These are phyloP conservation scores for Miamiensis avidus DNA, from an alignment of 169 alveolate species.

Conservation along the genomic window DNA sequence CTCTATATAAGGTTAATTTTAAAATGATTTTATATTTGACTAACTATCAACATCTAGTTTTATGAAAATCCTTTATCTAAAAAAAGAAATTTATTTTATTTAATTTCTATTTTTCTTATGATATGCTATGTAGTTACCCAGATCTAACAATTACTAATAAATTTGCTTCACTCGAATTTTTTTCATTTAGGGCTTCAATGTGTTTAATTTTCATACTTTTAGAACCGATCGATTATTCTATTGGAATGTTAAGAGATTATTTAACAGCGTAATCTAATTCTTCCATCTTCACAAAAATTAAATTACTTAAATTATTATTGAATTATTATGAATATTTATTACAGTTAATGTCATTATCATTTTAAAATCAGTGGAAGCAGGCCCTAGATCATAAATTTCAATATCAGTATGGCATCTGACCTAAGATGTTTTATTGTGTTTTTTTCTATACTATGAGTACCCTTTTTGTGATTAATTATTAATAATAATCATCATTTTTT, in stretches of 20 bases:
- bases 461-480: neutral
- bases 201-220: no score
- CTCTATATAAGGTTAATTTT: no score
- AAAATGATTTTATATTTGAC: neutral
- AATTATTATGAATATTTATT: no score
- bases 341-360: neutral
- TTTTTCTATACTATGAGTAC: neutral
- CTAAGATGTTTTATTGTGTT: no score
- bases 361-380: neutral
- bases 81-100: no score
- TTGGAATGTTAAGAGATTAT: neutral
- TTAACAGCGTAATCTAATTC: neutral
- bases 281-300: neutral
- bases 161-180: neutral
- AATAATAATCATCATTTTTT: neutral
- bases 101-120: no score
- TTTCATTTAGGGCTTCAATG: neutral
- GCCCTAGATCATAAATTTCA: neutral
- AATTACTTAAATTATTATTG: neutral
- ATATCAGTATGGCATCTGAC: neutral
- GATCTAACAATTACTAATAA: neutral
- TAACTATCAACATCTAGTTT: neutral
- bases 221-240: neutral
- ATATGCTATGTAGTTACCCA: neutral
- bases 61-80: neutral